Evolutionary conservation across 2,329 filamentous ascomycete species (phyloP), one percentile per base, ranked within the genome.

Genomic region (Coniella lustricola): DNA sequence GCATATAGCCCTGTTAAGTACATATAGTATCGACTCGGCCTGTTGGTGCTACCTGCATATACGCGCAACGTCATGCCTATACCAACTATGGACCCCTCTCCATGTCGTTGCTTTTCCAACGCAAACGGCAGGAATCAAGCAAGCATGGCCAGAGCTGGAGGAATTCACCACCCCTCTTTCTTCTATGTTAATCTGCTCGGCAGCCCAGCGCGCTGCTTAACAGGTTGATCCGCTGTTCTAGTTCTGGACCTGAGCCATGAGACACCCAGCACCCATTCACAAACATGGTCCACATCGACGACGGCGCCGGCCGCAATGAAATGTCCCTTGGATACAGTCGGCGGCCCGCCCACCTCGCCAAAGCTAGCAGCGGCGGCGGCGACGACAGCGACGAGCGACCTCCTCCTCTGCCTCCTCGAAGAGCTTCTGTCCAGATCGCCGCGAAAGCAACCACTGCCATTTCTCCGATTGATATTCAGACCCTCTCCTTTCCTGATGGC

Each of bases 381-480:
- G 37, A 42, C 22, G 17, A 47, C 18, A 49, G 52, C 38, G 37
- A 53, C 14, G 51, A 54, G 13, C 52, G 57, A 7, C 57, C 58
- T 17, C 59, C 60, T 17, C 59, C 60, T 33, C 52, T 60, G 18
- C 61, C 59, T 16, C 60, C 60, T 10, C 55, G 58, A 33, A 54
- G 47, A 25, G 25, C 44, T 9, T 56, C 46, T 13, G 16, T 50
- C 21, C 48, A 49, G 44, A 31, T 52, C 48, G 46, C 53, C 61
- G 58, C 56, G 7, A 82, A 81, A 51, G 81, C 91, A 41, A 96
- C 90, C 3, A 96, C 90, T 1, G 90, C 90, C 9, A 62, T 97
- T 13, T 91, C 89, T 0, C 77, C 88, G 14, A 76, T 90, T 53
- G 90, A 91, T 56, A 84, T 90, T 48, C 85, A 88, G 57, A 87